Percentiles rank a stretch among this genome's conserved stretches.
phyloP scores from a whole-genome alignment of 1,284 basidiomycete genomes.

The Polyporus tsugae region DNA sequence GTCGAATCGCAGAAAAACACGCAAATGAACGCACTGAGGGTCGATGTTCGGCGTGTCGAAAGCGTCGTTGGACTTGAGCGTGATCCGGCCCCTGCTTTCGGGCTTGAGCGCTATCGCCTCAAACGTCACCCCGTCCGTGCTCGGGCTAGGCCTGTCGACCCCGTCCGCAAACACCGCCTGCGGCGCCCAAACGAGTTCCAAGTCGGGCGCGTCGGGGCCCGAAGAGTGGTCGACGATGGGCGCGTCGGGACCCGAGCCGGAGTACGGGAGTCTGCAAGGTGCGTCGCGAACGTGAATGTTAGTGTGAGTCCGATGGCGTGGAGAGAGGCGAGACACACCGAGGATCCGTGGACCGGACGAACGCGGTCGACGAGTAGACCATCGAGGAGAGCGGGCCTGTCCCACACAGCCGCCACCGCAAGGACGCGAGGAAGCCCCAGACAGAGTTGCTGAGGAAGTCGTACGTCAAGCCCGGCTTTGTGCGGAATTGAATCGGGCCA shows the following conservation, averaged over 20 bases:
- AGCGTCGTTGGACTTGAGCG: slow-evolving; percentile 43
- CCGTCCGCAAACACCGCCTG: slow-evolving; percentile 39
- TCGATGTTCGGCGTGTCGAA: slow-evolving; percentile 52
- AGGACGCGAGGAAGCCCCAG: slow-evolving; percentile 36
- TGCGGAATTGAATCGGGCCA: slow-evolving; percentile 40
- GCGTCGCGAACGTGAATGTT: not conserved
- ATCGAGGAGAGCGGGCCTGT: slow-evolving; percentile 42
- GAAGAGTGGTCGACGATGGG: slow-evolving; percentile 36
- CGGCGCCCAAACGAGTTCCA: slow-evolving; percentile 46
- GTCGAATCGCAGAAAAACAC: not conserved
- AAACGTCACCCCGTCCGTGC: slow-evolving; percentile 39
- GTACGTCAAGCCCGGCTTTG: slow-evolving; percentile 42
- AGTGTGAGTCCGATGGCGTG: not conserved
- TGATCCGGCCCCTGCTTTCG: slow-evolving; percentile 45
- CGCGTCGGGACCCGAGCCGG: slow-evolving; percentile 21
- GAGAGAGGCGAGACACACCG: slow-evolving; percentile 23
- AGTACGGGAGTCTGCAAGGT: slow-evolving; percentile 16
- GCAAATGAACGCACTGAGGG: slow-evolving; percentile 42
- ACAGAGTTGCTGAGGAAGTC: slow-evolving; percentile 41
- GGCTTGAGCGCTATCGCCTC: slow-evolving; percentile 40
- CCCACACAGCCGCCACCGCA: slow-evolving; percentile 44
- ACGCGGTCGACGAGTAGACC: slow-evolving; percentile 36
- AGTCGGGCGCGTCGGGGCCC: slow-evolving; percentile 45
- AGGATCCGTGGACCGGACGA: slow-evolving; percentile 44
- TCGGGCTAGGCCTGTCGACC: slow-evolving; percentile 27